Conservation (phyloP, 805 yeast genomes). For the Martiniozyma abietophila region DNA sequence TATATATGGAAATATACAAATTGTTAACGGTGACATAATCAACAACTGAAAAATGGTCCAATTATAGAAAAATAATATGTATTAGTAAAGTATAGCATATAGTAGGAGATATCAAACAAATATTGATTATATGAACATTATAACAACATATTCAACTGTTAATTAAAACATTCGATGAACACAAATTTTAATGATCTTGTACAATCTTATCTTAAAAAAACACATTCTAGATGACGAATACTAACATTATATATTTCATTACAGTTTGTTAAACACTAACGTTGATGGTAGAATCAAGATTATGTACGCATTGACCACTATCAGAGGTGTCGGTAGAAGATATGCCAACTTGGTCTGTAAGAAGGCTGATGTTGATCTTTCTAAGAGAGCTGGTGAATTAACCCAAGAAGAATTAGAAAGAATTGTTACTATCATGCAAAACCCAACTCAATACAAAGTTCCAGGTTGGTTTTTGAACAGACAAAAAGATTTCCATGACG, state of each 20-base stretch:
- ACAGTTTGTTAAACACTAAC: conserved; percentile 98
- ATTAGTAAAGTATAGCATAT: no score
- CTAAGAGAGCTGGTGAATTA: conserved; percentile 99
- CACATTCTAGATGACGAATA: conserved; percentile 15
- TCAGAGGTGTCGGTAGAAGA: conserved; percentile 99
- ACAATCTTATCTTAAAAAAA: background rate
- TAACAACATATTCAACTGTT: no score
- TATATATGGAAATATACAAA: no score
- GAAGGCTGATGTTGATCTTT: conserved; percentile 98
- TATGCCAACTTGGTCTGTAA: conserved; percentile 99
- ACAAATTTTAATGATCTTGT: background rate
- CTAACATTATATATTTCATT: conserved; percentile 27
- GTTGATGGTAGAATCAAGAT: conserved; percentile 99
- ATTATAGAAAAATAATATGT: no score
- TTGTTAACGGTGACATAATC: no score
- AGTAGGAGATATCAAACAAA: no score
- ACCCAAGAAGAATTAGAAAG: conserved; percentile 99
- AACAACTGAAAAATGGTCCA: no score
- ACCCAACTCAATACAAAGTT: conserved; percentile 98
- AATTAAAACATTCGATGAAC: background rate
- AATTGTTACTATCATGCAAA: conserved; percentile 99
- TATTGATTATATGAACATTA: no score
- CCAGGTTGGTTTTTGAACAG: conserved; percentile 99
- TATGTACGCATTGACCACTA: conserved; percentile 99
- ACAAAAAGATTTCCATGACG: conserved; percentile 97